A percentile compares a stretch with the other conserved stretches of the same genome.
Evolutionary conservation across 2,329 filamentous ascomycete species (phyloP).

Genomic region (Colletotrichum endophyticum): DNA sequence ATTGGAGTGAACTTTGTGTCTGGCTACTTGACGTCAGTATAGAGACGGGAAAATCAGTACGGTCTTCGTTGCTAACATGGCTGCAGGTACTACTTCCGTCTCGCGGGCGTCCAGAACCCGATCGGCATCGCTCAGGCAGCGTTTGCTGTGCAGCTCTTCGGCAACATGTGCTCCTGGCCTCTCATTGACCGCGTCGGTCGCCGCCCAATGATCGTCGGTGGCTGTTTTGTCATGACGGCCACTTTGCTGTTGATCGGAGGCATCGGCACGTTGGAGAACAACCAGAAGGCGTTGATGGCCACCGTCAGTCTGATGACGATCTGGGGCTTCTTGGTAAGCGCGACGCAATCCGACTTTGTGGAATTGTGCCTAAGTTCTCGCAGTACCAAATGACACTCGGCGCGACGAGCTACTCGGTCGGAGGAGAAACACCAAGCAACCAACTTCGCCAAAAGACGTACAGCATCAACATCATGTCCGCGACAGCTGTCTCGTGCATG

Average conservation of each 20-base stretch:
- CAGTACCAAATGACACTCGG: slow-evolving; percentile 4
- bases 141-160: slow-evolving; percentile 32
- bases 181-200: slow-evolving; percentile 33
- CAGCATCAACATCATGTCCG: slow-evolving; percentile 34
- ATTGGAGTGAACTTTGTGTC: slow-evolving; percentile 33
- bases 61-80: slow-evolving; percentile 36
- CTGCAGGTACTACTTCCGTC: slow-evolving; percentile 27
- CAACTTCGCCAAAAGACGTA: slow-evolving; percentile 42
- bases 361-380: neutral
- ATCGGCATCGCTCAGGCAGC: slow-evolving; percentile 31
- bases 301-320: slow-evolving; percentile 31
- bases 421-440: slow-evolving; percentile 38
- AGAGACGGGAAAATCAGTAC: slow-evolving; percentile 42
- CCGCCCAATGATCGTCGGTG: slow-evolving; percentile 31
- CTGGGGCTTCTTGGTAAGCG: slow-evolving; percentile 25
- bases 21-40: slow-evolving; percentile 27
- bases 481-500: slow-evolving; percentile 31
- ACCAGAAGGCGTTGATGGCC: slow-evolving; percentile 21
- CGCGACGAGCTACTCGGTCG: slow-evolving; percentile 30
- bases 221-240: slow-evolving; percentile 28
- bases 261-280: slow-evolving; percentile 29
- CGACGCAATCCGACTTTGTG: neutral
- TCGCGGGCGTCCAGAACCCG: slow-evolving; percentile 31
- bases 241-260: slow-evolving; percentile 34
- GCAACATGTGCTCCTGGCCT: slow-evolving; percentile 34